Evolutionary conservation across 2,329 filamentous ascomycete species (phyloP).

Genomic region (Aspergillus bombycis): DNA sequence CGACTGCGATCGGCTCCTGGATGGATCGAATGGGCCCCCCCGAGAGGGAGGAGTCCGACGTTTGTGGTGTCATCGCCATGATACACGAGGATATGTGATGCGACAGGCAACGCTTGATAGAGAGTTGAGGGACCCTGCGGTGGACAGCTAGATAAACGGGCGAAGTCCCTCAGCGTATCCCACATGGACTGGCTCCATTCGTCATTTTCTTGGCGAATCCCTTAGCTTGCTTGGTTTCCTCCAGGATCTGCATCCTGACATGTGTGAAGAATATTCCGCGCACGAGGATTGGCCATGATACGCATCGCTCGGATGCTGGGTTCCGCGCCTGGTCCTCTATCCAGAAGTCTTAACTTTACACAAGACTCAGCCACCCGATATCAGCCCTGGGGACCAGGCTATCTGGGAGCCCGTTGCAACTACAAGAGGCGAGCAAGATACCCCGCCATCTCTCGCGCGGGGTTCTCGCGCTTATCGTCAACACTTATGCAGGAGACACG

Average conservation of each 20-base stretch:
- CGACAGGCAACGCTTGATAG: neutral
- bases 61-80: constrained; percentile 11
- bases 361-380: neutral
- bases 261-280: neutral
- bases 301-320: neutral
- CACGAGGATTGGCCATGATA: neutral
- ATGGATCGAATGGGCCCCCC: constrained; percentile 2
- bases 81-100: neutral
- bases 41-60: constrained; percentile 6
- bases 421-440: neutral
- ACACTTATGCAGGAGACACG: neutral
- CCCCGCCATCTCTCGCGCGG: neutral
- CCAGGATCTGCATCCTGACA: neutral
- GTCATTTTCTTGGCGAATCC: neutral
- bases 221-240: neutral
- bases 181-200: neutral
- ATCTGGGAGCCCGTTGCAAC: neutral
- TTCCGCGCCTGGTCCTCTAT: neutral
- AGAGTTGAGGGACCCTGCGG: neutral
- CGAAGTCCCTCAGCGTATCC: neutral
- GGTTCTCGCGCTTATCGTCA: neutral
- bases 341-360: neutral
- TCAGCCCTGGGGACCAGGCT: neutral
- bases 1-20: constrained; percentile 15
- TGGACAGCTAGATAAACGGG: neutral